Percentiles rank a stretch among this genome's conserved stretches.
phyloP scores from a whole-genome alignment of 2,329 filamentous ascomycete genomes.

The Fusarium clavum region DNA sequence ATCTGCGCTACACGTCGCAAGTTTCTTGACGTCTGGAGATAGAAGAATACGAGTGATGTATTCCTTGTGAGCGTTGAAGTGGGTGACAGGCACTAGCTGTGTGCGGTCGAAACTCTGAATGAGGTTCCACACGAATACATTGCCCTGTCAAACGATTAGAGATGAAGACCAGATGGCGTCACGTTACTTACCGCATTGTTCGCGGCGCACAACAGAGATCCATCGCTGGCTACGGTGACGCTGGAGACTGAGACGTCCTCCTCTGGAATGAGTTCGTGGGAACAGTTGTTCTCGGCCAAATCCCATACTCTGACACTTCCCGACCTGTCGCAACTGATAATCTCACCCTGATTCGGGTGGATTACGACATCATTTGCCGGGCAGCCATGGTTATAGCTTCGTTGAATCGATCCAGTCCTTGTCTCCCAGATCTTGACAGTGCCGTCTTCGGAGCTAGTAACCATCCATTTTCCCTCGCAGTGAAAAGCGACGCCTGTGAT shows the following conservation, averaged over 20 bases:
- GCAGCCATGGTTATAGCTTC: conserved; percentile 90
- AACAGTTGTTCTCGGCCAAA: conserved; percentile 95
- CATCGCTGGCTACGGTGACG: conserved; percentile 95
- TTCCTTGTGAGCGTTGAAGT: conserved; percentile 90
- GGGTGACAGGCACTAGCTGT: conserved; percentile 85
- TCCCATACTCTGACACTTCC: conserved; percentile 98
- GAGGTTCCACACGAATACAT: conserved; percentile 97
- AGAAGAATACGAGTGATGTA: conserved; percentile 93
- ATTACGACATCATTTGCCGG: conserved; percentile 99
- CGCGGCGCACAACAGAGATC: conserved; percentile 89
- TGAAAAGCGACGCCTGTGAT: conserved; percentile 98
- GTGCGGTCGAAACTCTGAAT: conserved; percentile 85
- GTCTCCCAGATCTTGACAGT: conserved; percentile 99
- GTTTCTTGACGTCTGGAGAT: conserved; percentile 92
- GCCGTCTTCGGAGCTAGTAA: conserved; percentile 95
- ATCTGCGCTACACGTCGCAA: conserved; percentile 93
- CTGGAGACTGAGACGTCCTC: conserved; percentile 94
- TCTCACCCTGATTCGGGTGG: conserved; percentile 97
- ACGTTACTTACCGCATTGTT: conserved; percentile 80
- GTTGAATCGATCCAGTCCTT: conserved; percentile 83
- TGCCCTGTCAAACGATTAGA: conserved; percentile 71
- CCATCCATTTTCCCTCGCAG: conserved; percentile 99
- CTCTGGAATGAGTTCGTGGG: conserved; percentile 94
- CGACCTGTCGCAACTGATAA: conserved; percentile 93
- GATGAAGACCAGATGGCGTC: not conserved